Base-by-base conservation (phyloP, 257 asterid genomes). In the Fraxinus quadrangulata region DNA sequence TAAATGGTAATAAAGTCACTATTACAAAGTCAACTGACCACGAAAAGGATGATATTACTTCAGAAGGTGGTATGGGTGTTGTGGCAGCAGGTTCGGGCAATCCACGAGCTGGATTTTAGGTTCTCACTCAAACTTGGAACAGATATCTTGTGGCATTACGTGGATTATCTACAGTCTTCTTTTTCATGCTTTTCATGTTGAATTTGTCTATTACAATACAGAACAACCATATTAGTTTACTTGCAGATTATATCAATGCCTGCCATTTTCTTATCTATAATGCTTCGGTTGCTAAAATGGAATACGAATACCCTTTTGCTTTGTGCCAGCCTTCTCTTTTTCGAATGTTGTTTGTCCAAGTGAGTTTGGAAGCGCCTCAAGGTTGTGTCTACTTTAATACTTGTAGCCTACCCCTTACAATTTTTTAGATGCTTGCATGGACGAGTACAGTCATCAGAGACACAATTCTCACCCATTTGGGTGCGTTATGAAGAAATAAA, bases 81-180 rank as follows among this genome's bases (percentile, higher is more conserved):
- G 87, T 92, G 67, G 99, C 96, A 28, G 99, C 92, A 0, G 97
- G 94, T 72, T 86, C 97, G 3, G 96, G 89, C 76, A 89, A 92
- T 81, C 99, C 97, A 23, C 86, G 87, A 49, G 97, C 94, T 69
- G 99, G 99, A 24, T 59, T 94, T 72, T 90, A 88, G 85, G 33
- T 67, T 69, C 28, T 34, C 71, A 17, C 26, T 16, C 54, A 5
- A 36, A 51, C 31, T 39, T 21, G 4, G 31, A 16, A 36, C 12
- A 23, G 13, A 23, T n/a, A 21, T 59, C 28, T 21, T 21, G 28
- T 21, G 67, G 4, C 30, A 23, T 4, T 21, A 6, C 9, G 21
- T 59, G 16, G 30, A 59, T 26, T 59, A 59, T 59, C 30, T 59
- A 21, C 4, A 21, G 11, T 59, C 67, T 59, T 8, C 28, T 56